A percentile compares a stretch with the other conserved stretches of the same genome.
Evolutionary conservation across 2,329 filamentous ascomycete species (phyloP).

Genomic region (Paracoccidioides brasiliensis): DNA sequence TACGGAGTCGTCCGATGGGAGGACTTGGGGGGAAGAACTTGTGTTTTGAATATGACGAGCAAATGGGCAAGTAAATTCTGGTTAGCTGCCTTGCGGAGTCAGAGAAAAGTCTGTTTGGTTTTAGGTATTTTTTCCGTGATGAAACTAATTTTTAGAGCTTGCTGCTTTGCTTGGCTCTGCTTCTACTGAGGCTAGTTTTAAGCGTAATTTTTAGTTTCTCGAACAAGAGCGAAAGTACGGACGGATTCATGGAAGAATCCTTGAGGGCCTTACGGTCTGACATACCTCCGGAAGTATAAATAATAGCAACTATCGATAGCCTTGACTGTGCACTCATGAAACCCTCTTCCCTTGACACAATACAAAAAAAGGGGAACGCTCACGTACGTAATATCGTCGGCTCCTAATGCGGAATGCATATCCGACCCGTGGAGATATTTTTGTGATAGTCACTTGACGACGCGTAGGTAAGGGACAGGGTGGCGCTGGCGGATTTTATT

Average conservation of each 20-base stretch:
- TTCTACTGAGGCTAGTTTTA: too few relatives aligned
- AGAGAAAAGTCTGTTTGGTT: neutral
- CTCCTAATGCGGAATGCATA: neutral
- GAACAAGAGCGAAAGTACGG: too few relatives aligned
- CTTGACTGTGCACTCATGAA: too few relatives aligned
- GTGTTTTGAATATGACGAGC: neutral
- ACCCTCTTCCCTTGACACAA: neutral
- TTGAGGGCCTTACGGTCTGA: too few relatives aligned
- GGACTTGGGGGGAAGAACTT: too few relatives aligned
- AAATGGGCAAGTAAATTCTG: neutral
- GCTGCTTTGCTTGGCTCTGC: too few relatives aligned
- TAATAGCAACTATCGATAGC: too few relatives aligned
- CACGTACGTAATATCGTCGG: neutral
- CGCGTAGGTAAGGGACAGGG: neutral
- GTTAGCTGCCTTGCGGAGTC: slow-evolving; percentile 1
- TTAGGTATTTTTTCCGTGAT: neutral
- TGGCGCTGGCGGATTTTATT: neutral
- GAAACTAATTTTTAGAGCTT: neutral
- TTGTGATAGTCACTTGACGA: neutral
- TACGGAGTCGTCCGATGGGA: too few relatives aligned
- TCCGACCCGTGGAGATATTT: neutral
- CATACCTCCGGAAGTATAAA: too few relatives aligned
- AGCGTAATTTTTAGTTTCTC: too few relatives aligned
- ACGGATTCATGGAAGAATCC: too few relatives aligned
- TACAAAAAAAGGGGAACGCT: neutral